Evolutionary conservation across 441 rosid species (phyloP), one percentile per base, ranked within the genome.

Genomic region (Adansonia grandidieri): DNA sequence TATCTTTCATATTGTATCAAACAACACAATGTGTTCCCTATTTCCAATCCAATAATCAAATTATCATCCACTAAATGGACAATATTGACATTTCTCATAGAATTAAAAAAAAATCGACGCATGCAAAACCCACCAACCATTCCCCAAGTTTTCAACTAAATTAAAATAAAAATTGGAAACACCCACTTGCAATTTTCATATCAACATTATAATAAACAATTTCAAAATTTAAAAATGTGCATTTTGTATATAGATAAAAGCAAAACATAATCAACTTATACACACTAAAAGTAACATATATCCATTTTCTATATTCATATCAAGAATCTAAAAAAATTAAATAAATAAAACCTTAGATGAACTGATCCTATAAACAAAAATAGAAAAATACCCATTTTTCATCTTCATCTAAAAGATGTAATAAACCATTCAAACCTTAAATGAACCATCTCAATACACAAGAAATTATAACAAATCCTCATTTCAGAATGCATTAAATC

Each of bases 101-200:
- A 22, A 51, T 47, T 1, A 15, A 66, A 28, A 9, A 67, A 71
- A 51, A 24, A 3, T 47, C 7, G 51, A 24, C 20, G 51, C 13
- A 15, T 37, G 24, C 22, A 50, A 11, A 71, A 24, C 40, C 74
- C 22, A 51, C 22, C 61, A 32, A 51, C 45, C 19, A 51, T 50
- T 51, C 14, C 61, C 22, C 44, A 71, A 71, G 14, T 71, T 71
- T 22, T 70, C 45, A 28, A 50, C 20, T 50, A 50, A 28, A 51
- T 20, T 6, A 51, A 20, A 70, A 62, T 4, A 22, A 28, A 62
- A 62, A 62, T 44, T 28, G 44, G 9, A 37, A 20, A 62, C 67
- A 14, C 44, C 44, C 67, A 62, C 67, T 62, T 11, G 67, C 44
- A 32, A 13, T 62, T 28, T 62, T 37, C n/a, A 62, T 28, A 9